Evolutionary conservation across 2,329 filamentous ascomycete species (phyloP), one percentile per base, ranked within the genome.

Genomic region (Drechslerella coelobrocha): DNA sequence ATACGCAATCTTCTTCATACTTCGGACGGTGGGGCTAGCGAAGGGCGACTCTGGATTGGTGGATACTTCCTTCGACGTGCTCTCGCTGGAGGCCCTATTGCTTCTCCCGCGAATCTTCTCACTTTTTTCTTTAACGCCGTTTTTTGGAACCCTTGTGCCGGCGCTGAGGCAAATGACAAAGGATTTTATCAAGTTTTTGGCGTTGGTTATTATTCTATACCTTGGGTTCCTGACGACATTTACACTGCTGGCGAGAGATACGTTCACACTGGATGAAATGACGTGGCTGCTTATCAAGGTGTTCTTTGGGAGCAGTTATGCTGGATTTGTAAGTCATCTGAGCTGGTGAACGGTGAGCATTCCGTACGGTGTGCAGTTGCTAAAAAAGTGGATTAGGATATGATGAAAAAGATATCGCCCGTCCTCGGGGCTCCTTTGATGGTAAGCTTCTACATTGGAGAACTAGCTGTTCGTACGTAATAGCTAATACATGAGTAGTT

Each of bases 151-250:
- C 0, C 74, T 85, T 82, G 92, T 97, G 68, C 92, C 92, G 0
- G 95, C 92, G 73, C 83, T 97, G 54, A 94, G 94, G 78, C 91
- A 93, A 78, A 97, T 97, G 92, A 89, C 89, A 39, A 93, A 92
- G 79, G 91, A 96, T 77, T 96, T 96, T 77, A 79, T 92, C 78
- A 92, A 92, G 76, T 96, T 94, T 77, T 84, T 86, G 79, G 62
- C 74, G 14, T 56, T 74, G 65, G 73, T 75, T 45, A 81, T 91
- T 51, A 89, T 96, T 59, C 81, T 96, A 56, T 96, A 96, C 77
- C 81, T 94, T 51, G 86, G 92, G 50, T 97, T 97, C 79, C 81
- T 96, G 31, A 96, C 92, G 0, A 96, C 91, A 0, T 93, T 93
- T 75, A 88, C 88, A 0, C 83, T 92, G 24, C 82, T 94, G 47